Conservation (phyloP, 345 rosid species). For the Eutrema yunnanense region DNA sequence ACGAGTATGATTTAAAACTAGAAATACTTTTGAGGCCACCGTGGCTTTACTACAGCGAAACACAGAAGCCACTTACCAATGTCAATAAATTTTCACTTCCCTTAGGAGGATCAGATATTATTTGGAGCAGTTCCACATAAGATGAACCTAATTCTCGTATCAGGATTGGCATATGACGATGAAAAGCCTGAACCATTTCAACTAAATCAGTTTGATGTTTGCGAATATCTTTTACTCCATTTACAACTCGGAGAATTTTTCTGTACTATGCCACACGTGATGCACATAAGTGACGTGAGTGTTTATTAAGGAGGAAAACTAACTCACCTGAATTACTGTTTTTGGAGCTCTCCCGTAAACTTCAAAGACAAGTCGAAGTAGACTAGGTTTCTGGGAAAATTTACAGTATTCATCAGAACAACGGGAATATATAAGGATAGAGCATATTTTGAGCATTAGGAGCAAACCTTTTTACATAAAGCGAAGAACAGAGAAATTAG, state of each 20-base stretch:
- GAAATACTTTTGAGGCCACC: constrained; percentile 11
- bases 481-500: constrained; percentile 85
- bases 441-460: constrained; percentile 3
- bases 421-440: neutral
- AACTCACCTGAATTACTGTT: constrained; percentile 72
- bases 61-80: constrained; percentile 45
- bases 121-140: constrained; percentile 58
- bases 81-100: constrained; percentile 97
- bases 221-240: neutral
- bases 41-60: constrained; percentile 1
- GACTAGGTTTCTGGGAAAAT: constrained; percentile 70
- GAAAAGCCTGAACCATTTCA: constrained; percentile 58
- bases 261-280: neutral
- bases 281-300: neutral
- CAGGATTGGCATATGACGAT: constrained; percentile 84
- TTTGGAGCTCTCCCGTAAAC: constrained; percentile 71
- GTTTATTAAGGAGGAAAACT: constrained; percentile 4
- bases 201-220: neutral
- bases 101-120: constrained; percentile 93
- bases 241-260: neutral
- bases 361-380: constrained; percentile 77
- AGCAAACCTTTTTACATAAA: constrained; percentile 80
- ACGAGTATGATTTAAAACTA: constrained; percentile 23
- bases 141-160: constrained; percentile 86
- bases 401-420: constrained; percentile 24